Base-by-base conservation (phyloP, 768 basidiomycete genomes). In the Termitomyces sp. region DNA sequence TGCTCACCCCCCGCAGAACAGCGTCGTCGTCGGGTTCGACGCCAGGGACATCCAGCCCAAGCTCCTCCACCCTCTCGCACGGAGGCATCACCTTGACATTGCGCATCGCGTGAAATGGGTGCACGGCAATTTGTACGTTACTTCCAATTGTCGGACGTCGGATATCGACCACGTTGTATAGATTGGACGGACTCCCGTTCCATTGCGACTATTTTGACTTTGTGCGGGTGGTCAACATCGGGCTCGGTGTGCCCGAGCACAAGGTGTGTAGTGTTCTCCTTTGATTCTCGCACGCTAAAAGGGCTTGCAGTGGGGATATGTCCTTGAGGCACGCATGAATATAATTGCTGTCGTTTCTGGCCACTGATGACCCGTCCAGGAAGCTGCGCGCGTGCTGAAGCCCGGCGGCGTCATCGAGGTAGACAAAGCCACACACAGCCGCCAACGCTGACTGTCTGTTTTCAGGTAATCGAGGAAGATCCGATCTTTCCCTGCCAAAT, bases 401-500 rank as follows among this genome's bases (percentile, higher is more conserved):
- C 78, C 81, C 6, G 78, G 83, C 18, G 88, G 78, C 28, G 70
- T 82, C 14, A 66, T 90, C 13, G 89, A 91, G 81, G 88, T 87
- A 59, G 51, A 71, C 63, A 60, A 1, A n/a, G 36, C 50, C 48
- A 57, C 30, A 54, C 6, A 20, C 38, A 9, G 26, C 11, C 8
- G 24, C 30, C 38, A 33, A 22, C 20, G 28, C 38, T 62, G 30
- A 64, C 47, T 30, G 30, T 30, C 30, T 28, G 46, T n/a, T 36
- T n/a, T 22, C 60, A 90, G 88, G 74, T 89, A 9, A 79, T 89
- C 38, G 88, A 89, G 67, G 88, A 91, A 58, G 87, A 89, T 65
- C 75, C 84, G 7, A 76, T 88, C 48, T 90, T 90, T 65, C 88
- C 88, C 8, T 82, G 76, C 58, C 67, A 40, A 5, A 11, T 70